Evolutionary conservation across 1,284 basidiomycete species (phyloP), one percentile per base, ranked within the genome.

Genomic region (Polyporus tsugae): DNA sequence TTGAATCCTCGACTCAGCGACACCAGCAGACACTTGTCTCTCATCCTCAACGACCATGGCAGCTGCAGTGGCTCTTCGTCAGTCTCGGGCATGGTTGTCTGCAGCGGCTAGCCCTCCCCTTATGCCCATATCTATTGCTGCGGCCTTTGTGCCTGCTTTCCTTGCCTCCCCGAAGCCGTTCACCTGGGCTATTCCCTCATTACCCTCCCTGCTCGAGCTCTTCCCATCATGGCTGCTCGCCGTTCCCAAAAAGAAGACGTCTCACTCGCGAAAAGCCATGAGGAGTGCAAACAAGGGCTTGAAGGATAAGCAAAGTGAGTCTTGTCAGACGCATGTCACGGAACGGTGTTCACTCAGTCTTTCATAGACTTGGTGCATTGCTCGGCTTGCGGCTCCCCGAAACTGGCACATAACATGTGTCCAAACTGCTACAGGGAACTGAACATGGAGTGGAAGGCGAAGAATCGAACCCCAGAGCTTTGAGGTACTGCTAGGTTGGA

Each of bases 221-320:
- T 88, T 99, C 75, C 95, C 97, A 33, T 89, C 96, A 1, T 90
- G 98, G 76, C 82, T 99, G 35, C 88, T 95, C 60, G 97, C 97
- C 19, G 97, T 97, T 2, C 97, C 97, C 19, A 99, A 99, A 83
- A 94, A 93, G 81, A 98, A 98, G 84, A 88, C 91, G 10, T 96
- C 96, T 0, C 97, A 98, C 80, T 96, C 95, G 38, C 86, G 95
- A 61, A 99, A 99, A 81, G 88, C 91, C n/a, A 98, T 98, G 96
- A 87, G 97, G 38, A 89, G 90, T 66, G 94, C 96, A 4, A 96
- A 97, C 81, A 99, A 99, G 82, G 96, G 96, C 0, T 82, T 98
- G 75, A 96, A 97, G 81, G 96, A 98, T 81, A 96, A 96, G 79
- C 89, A 91, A 66, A 97, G 97, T 96, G 77, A 73, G 93, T 84